Conservation (phyloP, 1,284 basidiomycete species). For the Tremellales sp. region DNA sequence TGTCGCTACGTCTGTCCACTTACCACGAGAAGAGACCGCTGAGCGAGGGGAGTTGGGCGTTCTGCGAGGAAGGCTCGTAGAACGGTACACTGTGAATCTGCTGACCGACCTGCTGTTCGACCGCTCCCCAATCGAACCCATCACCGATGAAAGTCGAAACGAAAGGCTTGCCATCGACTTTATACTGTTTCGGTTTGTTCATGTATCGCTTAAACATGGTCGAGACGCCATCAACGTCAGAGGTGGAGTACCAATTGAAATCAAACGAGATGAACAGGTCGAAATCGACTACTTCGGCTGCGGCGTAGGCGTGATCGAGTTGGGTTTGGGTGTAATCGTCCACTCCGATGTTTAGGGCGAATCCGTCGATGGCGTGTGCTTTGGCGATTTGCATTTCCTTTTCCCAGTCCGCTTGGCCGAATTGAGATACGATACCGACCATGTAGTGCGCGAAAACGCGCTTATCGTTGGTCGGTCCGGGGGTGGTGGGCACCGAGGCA, state of each 20-base stretch:
- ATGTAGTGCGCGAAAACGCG: slow-evolving; percentile 46
- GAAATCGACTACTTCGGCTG: slow-evolving; percentile 35
- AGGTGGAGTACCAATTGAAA: slow-evolving; percentile 44
- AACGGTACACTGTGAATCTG: slow-evolving; percentile 41
- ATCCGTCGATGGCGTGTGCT: slow-evolving; percentile 41
- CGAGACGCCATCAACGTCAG: slow-evolving; percentile 18
- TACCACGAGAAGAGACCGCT: slow-evolving; percentile 44
- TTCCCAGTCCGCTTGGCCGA: slow-evolving; percentile 30
- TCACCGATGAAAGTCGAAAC: slow-evolving; percentile 46
- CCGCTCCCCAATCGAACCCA: slow-evolving; percentile 38
- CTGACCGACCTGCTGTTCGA: slow-evolving; percentile 22
- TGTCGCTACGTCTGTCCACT: slow-evolving; percentile 9
- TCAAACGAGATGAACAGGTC: slow-evolving; percentile 46
- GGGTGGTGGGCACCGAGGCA: not conserved
- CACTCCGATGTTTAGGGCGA: slow-evolving; percentile 46
- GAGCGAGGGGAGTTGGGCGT: slow-evolving; percentile 24
- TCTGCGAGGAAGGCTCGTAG: slow-evolving; percentile 27
- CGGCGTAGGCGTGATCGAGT: slow-evolving; percentile 40
- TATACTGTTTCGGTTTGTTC: slow-evolving; percentile 26
- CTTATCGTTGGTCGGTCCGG: slow-evolving; percentile 11
- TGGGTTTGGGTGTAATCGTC: slow-evolving; percentile 39
- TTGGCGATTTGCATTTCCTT: slow-evolving; percentile 40
- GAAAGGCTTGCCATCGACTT: slow-evolving; percentile 39
- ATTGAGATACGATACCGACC: slow-evolving; percentile 40
- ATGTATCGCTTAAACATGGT: slow-evolving; percentile 30